Evolutionary conservation across 1,284 basidiomycete genomes (phyloP), one percentile per base, ranked within the genome.

Genomic region (Erythrobasidium hasegawianum): DNA sequence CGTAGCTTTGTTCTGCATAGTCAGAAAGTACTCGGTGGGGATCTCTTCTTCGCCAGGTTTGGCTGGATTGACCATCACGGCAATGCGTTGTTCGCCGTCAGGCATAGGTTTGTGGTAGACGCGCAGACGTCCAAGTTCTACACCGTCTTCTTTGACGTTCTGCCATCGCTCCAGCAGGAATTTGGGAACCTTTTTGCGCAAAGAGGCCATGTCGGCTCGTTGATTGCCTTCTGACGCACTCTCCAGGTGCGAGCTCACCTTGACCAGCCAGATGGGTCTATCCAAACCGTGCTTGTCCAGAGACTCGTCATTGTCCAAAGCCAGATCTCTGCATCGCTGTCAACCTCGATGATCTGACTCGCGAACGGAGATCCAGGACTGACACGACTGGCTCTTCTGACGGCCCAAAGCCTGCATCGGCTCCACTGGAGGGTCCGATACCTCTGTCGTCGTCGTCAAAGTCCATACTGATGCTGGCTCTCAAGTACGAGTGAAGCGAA

Each of bases 201-300:
- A 14, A 27, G 45, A 20, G 13, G 26, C 18, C 22, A 50, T n/a
- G 24, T 16, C n/a, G n/a, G 26, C 43, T 22, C 18, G 5, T 39
- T 9, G 20, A 16, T 27, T 9, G 3, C 5, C 16, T 18, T n/a
- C 20, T 29, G 16, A 4, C 20, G 13, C 50, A 26, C 5, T 13
- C 10, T 24, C 14, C 47, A 33, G 13, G 26, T 38, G 20, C 79
- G 71, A 47, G 22, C 43, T 47, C 66, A 87, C 87, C 82, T 88
- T 88, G 72, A 89, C 87, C 33, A 88, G 80, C 88, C 87, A 89
- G 22, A 88, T 85, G 72, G 84, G 79, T 27, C 87, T 86, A 61
- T 84, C 83, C 33, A 85, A 86, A 69, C 85, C 81, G 75, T 87
- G 84, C 59, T 38, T 29, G 8, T 65, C 47, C 16, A 65, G 47